phyloP scores from a whole-genome alignment of 331 rosid species.

The Saraca asoca region DNA sequence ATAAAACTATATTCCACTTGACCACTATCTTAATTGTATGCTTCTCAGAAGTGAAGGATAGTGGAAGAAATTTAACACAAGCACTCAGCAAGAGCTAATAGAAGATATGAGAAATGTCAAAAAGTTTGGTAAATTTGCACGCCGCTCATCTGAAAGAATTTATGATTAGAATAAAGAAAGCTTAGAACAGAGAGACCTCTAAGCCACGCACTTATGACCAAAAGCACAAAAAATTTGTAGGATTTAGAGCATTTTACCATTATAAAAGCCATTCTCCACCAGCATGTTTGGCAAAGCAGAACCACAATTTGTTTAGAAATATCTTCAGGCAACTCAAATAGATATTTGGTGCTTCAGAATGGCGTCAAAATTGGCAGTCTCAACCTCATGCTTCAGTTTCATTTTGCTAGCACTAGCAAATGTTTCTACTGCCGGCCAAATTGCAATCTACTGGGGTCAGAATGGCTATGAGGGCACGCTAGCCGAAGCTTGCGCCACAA shows the following conservation, averaged over 20 bases:
- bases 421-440: neutral
- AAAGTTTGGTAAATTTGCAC: neutral
- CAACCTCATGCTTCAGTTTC: neutral
- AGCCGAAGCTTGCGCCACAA: neutral
- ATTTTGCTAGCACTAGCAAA: neutral
- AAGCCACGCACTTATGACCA: neutral
- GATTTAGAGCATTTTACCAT: neutral
- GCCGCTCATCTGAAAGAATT: neutral
- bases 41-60: neutral
- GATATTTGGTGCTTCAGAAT: neutral
- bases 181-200: neutral
- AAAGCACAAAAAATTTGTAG: neutral
- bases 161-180: neutral
- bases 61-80: neutral
- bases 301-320: neutral
- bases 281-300: neutral
- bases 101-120: conserved; percentile 1
- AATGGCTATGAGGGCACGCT: neutral
- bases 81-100: conserved; percentile 21
- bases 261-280: neutral
- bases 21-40: conserved; percentile 8
- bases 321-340: neutral
- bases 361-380: neutral
- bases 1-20: neutral
- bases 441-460: neutral